Evolutionary conservation across 768 basidiomycete genomes (phyloP).

Genomic region (Rhodotorula babjevae): DNA sequence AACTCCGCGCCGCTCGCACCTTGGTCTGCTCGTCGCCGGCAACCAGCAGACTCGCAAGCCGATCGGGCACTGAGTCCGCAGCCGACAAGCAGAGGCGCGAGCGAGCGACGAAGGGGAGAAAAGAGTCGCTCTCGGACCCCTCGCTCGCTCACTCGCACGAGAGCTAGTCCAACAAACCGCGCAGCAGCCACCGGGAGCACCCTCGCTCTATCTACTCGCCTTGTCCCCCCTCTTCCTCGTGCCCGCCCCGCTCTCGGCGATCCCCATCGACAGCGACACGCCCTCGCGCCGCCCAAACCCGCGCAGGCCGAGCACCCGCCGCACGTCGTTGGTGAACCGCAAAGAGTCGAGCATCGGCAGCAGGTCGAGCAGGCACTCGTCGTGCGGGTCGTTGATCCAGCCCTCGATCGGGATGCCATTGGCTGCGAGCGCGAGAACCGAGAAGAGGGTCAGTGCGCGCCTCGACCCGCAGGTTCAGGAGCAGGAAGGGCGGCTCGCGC

Average conservation of each 20-base stretch:
- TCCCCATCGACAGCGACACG: not conserved
- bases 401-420: conserved; percentile 99
- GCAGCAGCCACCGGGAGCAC: too few relatives aligned
- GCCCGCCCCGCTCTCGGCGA: not conserved
- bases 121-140: not conserved
- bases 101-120: too few relatives aligned
- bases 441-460: not conserved
- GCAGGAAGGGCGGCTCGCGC: too few relatives aligned
- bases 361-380: conserved; percentile 92
- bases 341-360: conserved; percentile 92
- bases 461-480: too few relatives aligned
- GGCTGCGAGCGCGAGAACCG: conserved; percentile 53
- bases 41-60: too few relatives aligned
- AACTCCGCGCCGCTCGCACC: too few relatives aligned
- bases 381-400: conserved; percentile 94
- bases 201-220: not conserved
- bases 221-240: not conserved
- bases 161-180: not conserved
- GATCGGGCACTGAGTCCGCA: too few relatives aligned
- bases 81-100: too few relatives aligned
- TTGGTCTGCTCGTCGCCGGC: too few relatives aligned
- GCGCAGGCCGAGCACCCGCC: conserved; percentile 74
- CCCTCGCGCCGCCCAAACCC: conserved; percentile 44
- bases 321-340: conserved; percentile 91
- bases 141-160: not conserved